Evolutionary conservation across 1,139 yeast genomes (phyloP).

Genomic region (Chernovozyma sophiae-reginae): DNA sequence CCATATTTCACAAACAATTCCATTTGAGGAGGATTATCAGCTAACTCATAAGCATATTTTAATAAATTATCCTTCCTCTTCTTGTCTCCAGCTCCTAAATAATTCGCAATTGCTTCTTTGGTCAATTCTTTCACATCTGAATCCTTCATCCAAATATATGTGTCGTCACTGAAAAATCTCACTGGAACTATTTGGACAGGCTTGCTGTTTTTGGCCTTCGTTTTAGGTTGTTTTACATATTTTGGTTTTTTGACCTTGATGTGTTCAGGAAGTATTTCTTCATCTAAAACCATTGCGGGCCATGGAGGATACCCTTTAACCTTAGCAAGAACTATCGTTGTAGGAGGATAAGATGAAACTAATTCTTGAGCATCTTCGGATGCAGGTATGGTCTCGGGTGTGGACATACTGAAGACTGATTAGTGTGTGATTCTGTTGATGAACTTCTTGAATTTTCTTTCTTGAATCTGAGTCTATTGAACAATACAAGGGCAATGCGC

Average conservation of each 20-base stretch:
- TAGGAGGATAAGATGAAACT: slow-evolving; percentile 12
- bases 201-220: slow-evolving; percentile 9
- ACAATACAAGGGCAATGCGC: too few relatives aligned
- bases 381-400: too few relatives aligned
- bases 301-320: slow-evolving; percentile 78
- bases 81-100: slow-evolving; percentile 18
- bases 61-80: slow-evolving; percentile 35
- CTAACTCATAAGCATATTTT: slow-evolving; percentile 37
- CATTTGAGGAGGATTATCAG: slow-evolving; percentile 43
- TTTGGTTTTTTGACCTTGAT: slow-evolving; percentile 49
- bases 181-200: slow-evolving; percentile 38
- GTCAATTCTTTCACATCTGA: slow-evolving; percentile 37
- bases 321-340: slow-evolving; percentile 60
- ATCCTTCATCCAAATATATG: slow-evolving; percentile 56
- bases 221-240: slow-evolving; percentile 18
- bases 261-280: slow-evolving; percentile 50
- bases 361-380: too few relatives aligned
- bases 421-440: too few relatives aligned
- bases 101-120: slow-evolving; percentile 24
- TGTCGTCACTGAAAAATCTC: slow-evolving; percentile 62
- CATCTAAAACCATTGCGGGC: slow-evolving; percentile 77
- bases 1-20: slow-evolving; percentile 40
- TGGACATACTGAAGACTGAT: too few relatives aligned
- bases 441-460: too few relatives aligned
- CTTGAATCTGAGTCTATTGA: too few relatives aligned